These are phyloP conservation scores for Coemansia erecta DNA, from an alignment of 192 early-diverging fungal genomes.

Conservation along the genomic window DNA sequence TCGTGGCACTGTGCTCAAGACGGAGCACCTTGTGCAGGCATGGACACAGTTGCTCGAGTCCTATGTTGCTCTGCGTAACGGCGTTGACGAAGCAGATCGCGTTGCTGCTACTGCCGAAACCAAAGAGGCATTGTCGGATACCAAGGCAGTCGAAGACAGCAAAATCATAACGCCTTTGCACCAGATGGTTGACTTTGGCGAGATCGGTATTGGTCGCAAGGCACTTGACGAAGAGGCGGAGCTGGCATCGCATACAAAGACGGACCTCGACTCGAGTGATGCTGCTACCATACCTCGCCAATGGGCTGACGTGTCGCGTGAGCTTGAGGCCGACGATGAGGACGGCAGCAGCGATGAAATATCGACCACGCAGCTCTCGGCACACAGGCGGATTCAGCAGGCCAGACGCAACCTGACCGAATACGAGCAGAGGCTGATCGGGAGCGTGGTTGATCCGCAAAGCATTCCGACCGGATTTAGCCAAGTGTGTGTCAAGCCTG, in stretches of 20 bases:
- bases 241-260: not conserved
- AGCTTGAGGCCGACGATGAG: slow-evolving; percentile 20
- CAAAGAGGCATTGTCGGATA: not conserved
- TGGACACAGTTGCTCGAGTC: slow-evolving; percentile 41
- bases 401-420: slow-evolving; percentile 53
- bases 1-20: slow-evolving; percentile 7
- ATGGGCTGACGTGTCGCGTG: slow-evolving; percentile 24
- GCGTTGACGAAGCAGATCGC: slow-evolving; percentile 3
- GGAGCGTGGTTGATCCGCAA: slow-evolving; percentile 76
- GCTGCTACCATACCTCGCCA: slow-evolving; percentile 1
- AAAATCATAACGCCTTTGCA: slow-evolving; percentile 17
- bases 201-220: slow-evolving; percentile 36
- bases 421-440: slow-evolving; percentile 76
- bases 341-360: not conserved
- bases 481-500: slow-evolving; percentile 71
- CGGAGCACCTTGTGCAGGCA: slow-evolving; percentile 28
- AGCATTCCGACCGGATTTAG: slow-evolving; percentile 58
- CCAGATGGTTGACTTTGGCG: slow-evolving; percentile 32
- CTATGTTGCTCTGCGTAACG: slow-evolving; percentile 25
- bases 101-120: not conserved
- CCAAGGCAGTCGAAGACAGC: not conserved
- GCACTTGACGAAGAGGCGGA: slow-evolving; percentile 19
- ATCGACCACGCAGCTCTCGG: slow-evolving; percentile 8
- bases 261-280: not conserved
- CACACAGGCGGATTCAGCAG: slow-evolving; percentile 43